Base-by-base conservation (phyloP, 2,329 filamentous ascomycete genomes). In the Diaporthe longicolla region DNA sequence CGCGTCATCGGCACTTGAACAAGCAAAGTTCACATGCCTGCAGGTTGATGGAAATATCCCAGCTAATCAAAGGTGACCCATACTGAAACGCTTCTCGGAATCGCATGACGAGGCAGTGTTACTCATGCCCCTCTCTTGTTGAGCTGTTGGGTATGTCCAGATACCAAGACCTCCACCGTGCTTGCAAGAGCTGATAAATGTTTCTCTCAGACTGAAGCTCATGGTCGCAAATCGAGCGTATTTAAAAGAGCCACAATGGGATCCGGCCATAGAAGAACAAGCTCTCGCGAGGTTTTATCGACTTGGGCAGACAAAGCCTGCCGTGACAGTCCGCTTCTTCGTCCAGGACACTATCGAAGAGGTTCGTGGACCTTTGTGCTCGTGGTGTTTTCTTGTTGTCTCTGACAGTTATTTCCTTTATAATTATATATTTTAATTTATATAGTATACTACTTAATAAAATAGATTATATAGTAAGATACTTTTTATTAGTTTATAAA, bases 241-340 rank as follows among this genome's bases (percentile, higher is more conserved):
- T 71, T n/a, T 71, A n/a, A 71, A 52, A 43, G 69, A 71, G 45
- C 69, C 69, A 3, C 69, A 71, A 35, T 71, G 55, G 55, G 52
- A 63, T 32, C 40, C 55, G 37, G 70, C 43, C 1, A 54, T 63
- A 13, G 70, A 65, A 40, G 70, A 65, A 11, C 57, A 71, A 69
- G 65, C 65, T 21, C 24, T 69, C 6, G 45, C 65, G 6, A 40
- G 70, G 57, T 26, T 40, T 1, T 29, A 71, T 43, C 57, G 70
- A 7, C 24, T 71, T 35, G 55, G 29, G 54, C 70, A 71, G 48
- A 71, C 43, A 0, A 29, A 21, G 24, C 40, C 43, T 26, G 55
- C 54, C 9, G 24, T 45, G 29, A 65, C 55, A 21, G 35, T 63
- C 9, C 40, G 70, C 48, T 54, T 71, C 55, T 59, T 26, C 4